Evolutionary conservation across 768 basidiomycete species (phyloP).

Genomic region (Panus rudis): DNA sequence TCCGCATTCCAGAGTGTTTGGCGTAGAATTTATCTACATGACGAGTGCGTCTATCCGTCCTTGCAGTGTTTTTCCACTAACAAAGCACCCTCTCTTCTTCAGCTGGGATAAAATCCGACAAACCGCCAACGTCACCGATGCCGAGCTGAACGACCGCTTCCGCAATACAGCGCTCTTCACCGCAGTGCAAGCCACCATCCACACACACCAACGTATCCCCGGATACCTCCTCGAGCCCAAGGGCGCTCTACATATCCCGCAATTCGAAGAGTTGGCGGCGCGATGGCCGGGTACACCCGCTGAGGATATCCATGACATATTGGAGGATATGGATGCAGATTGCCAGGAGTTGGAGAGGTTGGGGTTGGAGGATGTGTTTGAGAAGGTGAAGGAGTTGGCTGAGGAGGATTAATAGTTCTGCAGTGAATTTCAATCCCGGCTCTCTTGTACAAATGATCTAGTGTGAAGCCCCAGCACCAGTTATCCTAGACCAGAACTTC

Average conservation of each 20-base stretch:
- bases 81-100: neutral
- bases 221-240: slow-evolving; percentile 50
- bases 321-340: slow-evolving; percentile 56
- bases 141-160: slow-evolving; percentile 66
- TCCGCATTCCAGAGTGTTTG: slow-evolving; percentile 74
- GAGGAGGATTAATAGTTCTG: slow-evolving; percentile 30
- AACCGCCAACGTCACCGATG: slow-evolving; percentile 71
- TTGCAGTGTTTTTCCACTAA: neutral
- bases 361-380: slow-evolving; percentile 48
- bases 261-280: slow-evolving; percentile 51
- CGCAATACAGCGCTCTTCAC: slow-evolving; percentile 68
- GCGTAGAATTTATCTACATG: slow-evolving; percentile 83
- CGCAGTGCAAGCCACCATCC: slow-evolving; percentile 46
- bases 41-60: slow-evolving; percentile 49
- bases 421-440: neutral
- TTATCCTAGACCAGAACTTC: slow-evolving; percentile 20
- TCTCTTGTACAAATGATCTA: neutral
- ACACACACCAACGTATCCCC: slow-evolving; percentile 33
- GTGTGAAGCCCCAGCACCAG: neutral
- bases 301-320: slow-evolving; percentile 55
- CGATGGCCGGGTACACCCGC: slow-evolving; percentile 70
- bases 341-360: slow-evolving; percentile 48
- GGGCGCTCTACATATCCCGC: slow-evolving; percentile 53
- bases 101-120: slow-evolving; percentile 78
- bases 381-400: slow-evolving; percentile 58